Evolutionary conservation across 352 stramenopile species (phyloP), one percentile per base, ranked within the genome.

Genomic region (Pythium guiyangense): DNA sequence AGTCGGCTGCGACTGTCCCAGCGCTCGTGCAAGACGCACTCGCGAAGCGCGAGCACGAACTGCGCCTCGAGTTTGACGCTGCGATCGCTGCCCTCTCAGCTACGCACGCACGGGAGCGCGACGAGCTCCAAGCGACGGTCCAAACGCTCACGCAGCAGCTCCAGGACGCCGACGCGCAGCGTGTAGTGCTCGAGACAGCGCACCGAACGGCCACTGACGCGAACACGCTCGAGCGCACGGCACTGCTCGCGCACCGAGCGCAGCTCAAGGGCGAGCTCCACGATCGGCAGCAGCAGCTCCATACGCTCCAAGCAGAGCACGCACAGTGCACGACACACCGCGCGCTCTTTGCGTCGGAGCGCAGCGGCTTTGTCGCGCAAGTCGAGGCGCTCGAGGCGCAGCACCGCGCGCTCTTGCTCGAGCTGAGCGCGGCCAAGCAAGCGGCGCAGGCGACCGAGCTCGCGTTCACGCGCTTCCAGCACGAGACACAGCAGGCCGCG

Each of bases 401-500:
- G 39, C 62, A 56, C 11, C 59, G 62, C 6, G 56, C 62, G n/a
- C 46, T 78, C 18, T 31, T 53, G 29, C 42, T 44, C 26, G 59
- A 65, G 37, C 60, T 71, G 40, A 62, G 43, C 0, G 54, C 71
- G 1, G 66, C 81, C 42, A 69, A 73, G 44, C 62, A 70, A 10
- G 62, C 52, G 3, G 52, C 64, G 39, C 68, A 73, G 49, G 52
- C 47, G 54, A 72, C 52, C 29, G 57, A 74, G 62, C 53, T 77
- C 1, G 18, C 45, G 15, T 66, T 73, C 39, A 35, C 64, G 25
- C 55, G 67, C 35, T 73, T 69, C 37, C 61, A 71, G 57, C 55
- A 61, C 18, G 66, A 86, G 44, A 55, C 63, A 1, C 64, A 88
- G 34, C 71, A 81, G n/a, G 64, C 57, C 6, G 60, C 68, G 2